Percentiles rank a stretch among this genome's conserved stretches.
Conservation (phyloP, 768 basidiomycete species). For the Porphyrellus cyaneotinctus region DNA sequence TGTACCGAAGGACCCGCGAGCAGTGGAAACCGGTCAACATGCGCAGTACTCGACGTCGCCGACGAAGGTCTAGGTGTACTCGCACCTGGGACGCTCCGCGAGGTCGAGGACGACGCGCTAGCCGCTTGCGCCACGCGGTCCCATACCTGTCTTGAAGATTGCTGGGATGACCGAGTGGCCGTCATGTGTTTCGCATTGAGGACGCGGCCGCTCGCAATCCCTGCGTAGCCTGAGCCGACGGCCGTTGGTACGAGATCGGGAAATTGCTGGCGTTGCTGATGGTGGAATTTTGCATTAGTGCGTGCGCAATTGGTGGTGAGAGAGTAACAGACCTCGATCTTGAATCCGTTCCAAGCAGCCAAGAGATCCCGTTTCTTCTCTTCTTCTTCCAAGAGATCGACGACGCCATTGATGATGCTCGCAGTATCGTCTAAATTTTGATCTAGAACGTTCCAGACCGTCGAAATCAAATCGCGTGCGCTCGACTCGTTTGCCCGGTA, state of each 20-base stretch:
- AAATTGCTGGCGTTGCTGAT: slow-evolving; percentile 79
- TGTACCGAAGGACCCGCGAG: slow-evolving; percentile 13
- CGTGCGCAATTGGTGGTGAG: not conserved
- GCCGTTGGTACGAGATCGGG: slow-evolving; percentile 66
- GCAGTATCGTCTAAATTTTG: slow-evolving; percentile 68
- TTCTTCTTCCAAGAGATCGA: slow-evolving; percentile 77
- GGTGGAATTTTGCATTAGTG: not conserved
- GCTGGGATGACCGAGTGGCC: slow-evolving; percentile 49
- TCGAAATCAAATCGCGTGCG: slow-evolving; percentile 82
- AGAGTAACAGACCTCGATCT: slow-evolving; percentile 67
- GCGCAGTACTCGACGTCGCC: slow-evolving; percentile 28
- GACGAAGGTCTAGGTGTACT: slow-evolving; percentile 6
- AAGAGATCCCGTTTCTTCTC: slow-evolving; percentile 80
- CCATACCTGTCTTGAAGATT: slow-evolving; percentile 68
- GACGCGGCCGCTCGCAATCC: slow-evolving; percentile 76
- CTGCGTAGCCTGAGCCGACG: slow-evolving; percentile 66
- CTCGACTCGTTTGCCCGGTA: slow-evolving; percentile 74
- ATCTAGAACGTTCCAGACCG: slow-evolving; percentile 78
- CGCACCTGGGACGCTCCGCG: slow-evolving; percentile 20
- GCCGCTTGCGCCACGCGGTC: slow-evolving; percentile 88
- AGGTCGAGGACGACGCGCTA: slow-evolving; percentile 38
- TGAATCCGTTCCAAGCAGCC: slow-evolving; percentile 78
- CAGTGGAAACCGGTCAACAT: slow-evolving; percentile 28
- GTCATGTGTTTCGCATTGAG: slow-evolving; percentile 81
- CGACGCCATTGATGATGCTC: slow-evolving; percentile 64